Conservation (phyloP, 148 eudicot species). For the Talinum fruticosum region DNA sequence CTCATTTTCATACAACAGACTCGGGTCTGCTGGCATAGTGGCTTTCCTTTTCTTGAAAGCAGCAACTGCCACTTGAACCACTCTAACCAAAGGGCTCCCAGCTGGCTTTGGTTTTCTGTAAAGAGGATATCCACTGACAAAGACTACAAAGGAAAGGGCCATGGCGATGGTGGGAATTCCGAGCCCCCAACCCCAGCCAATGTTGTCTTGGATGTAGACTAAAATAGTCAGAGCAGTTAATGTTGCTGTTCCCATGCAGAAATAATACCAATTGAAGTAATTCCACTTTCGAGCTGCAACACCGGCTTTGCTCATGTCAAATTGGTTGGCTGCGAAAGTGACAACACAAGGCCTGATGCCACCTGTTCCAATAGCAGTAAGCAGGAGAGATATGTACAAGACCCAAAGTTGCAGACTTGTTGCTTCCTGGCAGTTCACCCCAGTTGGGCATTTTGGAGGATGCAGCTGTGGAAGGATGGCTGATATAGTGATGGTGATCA, state of each 20-base stretch:
- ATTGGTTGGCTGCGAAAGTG: constrained; percentile 83
- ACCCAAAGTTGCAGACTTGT: constrained; percentile 50
- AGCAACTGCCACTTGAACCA: constrained; percentile 54
- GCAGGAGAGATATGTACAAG: constrained; percentile 68
- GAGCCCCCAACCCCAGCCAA: constrained; percentile 57
- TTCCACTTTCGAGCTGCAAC: constrained; percentile 62
- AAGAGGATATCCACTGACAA: constrained; percentile 40
- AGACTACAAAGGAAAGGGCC: constrained; percentile 29
- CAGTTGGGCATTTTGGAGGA: constrained; percentile 32
- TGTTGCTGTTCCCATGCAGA: constrained; percentile 36
- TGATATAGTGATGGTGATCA: constrained; percentile 27
- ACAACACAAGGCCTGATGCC: constrained; percentile 87
- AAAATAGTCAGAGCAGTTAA: constrained; percentile 42
- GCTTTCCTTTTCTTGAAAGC: constrained; percentile 69
- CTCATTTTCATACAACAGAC: constrained; percentile 54
- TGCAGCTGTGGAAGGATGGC: constrained; percentile 32
- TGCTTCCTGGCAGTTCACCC: constrained; percentile 46
- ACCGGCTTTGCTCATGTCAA: constrained; percentile 55
- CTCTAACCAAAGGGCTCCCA: constrained; percentile 77
- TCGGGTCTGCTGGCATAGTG: constrained; percentile 40
- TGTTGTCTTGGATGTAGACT: constrained; percentile 51
- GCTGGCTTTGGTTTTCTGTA: constrained; percentile 60
- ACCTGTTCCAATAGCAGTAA: constrained; percentile 70
- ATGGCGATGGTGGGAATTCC: constrained; percentile 47
- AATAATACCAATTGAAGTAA: constrained; percentile 49